These are phyloP conservation scores for Protostelium mycophagum DNA, from an alignment of 78 protist genomes.

Conservation along the genomic window DNA sequence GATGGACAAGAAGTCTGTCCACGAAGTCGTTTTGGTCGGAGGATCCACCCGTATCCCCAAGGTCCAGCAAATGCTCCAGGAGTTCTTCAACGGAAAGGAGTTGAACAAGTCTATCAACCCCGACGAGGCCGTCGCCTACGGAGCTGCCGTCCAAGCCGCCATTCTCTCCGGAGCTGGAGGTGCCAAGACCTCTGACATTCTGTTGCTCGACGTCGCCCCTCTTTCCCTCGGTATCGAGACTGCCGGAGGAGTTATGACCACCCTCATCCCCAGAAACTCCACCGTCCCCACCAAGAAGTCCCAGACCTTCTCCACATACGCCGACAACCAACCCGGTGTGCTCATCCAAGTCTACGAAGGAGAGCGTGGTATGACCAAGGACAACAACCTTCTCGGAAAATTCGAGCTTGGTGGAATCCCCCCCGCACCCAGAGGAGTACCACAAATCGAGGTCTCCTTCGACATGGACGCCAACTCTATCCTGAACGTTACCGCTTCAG, in stretches of 20 bases:
- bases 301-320: slow-evolving; percentile 88
- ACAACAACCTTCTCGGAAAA: slow-evolving; percentile 85
- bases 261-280: slow-evolving; percentile 86
- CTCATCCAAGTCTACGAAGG: slow-evolving; percentile 85
- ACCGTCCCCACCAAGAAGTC: slow-evolving; percentile 87
- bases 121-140: slow-evolving; percentile 99
- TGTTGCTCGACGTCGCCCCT: slow-evolving; percentile 94
- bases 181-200: slow-evolving; percentile 55
- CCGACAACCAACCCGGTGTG: slow-evolving; percentile 81
- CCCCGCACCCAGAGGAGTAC: slow-evolving; percentile 89
- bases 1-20: slow-evolving; percentile 67
- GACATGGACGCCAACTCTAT: slow-evolving; percentile 87
- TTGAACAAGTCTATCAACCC: slow-evolving; percentile 91
- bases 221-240: slow-evolving; percentile 95
- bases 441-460: slow-evolving; percentile 87
- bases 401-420: slow-evolving; percentile 82
- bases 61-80: slow-evolving; percentile 92
- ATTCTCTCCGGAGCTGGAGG: slow-evolving; percentile 86
- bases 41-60: slow-evolving; percentile 99
- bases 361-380: slow-evolving; percentile 78
- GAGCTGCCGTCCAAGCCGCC: slow-evolving; percentile 99
- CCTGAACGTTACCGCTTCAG: slow-evolving; percentile 93
- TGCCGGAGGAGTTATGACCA: slow-evolving; percentile 95
- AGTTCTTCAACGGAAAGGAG: slow-evolving; percentile 96
- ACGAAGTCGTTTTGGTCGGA: slow-evolving; percentile 97